Evolutionary conservation across 129 eudicot species (phyloP), one percentile per base, ranked within the genome.

Genomic region (Heracleum sosnowskyi): DNA sequence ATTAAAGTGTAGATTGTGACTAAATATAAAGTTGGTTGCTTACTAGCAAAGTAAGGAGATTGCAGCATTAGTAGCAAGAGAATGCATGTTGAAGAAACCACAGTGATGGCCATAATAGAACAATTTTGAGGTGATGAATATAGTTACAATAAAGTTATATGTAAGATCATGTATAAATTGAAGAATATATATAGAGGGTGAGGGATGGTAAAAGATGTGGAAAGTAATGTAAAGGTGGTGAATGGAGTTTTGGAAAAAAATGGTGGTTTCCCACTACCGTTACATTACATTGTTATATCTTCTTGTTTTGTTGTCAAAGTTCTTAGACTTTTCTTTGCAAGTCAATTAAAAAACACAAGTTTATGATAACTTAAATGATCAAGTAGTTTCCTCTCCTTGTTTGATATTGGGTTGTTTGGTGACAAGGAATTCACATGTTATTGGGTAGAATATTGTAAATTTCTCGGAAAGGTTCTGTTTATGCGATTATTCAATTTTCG

Each of bases 41-140:
- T 37, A 70, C 74, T 37, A 34, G 74, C 46, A 22, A 70, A 70
- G 46, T 70, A 36, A 70, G 74, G 45, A 37, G 74, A 70, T 37
- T 70, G 74, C 44, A 70, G 44, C 74, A 70, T 0, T 36, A 70
- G 45, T 20, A 70, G 6, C 10, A 20, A 37, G 24, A 37, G 2
- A 15, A 22, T 70, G 74, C 7, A 70, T 10, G 4, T 8, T 4
- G 13, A 0, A 36, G 74, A 36, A 37, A 18, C 1, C 7, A 70
- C 0, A 36, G 13, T 70, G 28, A 70, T 36, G 44, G 44, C 74
- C 74, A 69, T 69, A 45, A 9, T 35, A 36, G 26, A 35, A 36
- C 13, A 69, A 8, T 12, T 69, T 57, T 9, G 29, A 64, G 35
- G 22, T 64, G 69, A 62, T 62, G 2, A 62, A 28, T 60, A 49